Base-by-base conservation (phyloP, 1,284 basidiomycete species). In the Melanopsichium pennsylvanicum region DNA sequence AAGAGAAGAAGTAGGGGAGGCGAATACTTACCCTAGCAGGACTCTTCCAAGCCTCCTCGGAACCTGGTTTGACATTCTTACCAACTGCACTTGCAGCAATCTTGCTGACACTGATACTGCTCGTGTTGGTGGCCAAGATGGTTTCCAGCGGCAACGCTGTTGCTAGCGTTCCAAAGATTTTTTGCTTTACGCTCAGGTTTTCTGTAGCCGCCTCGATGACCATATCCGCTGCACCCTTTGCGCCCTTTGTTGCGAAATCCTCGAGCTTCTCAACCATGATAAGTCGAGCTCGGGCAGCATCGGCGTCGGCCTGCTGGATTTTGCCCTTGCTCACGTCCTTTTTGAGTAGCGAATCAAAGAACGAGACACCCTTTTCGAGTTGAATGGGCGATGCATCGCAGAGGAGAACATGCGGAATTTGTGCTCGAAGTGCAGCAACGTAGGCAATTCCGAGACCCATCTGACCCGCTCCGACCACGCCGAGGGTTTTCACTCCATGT, bases 181-280 rank as follows among this genome's bases (percentile, higher is more conserved):
- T 83, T 67, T 88, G 86, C 83, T 97, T 98, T 41, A 96, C 82
- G 2, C 86, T 78, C 12, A 96, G 83, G 47, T 89, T 88, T 82
- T 97, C 94, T 5, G 93, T 91, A 0, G 91, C 93, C 0, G 94
- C 95, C 86, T 97, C 94, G 49, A 97, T 85, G 34, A 93, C 90
- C 86, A 97, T 88, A 77, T 95, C 92, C 6, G 88, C 89, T 70
- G 93, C 90, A 33, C 87, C 83, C 90, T 73, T 72, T 38, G 35
- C 36, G 9, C 51, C 52, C n/a, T 61, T 49, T 40, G 19, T 34
- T 10, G 49, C 69, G 32, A 78, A 68, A 25, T 64, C 66, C 21
- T 68, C 63, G 12, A 76, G 31, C 37, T 43, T 51, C 5, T 50
- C 37, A 5, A 74, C 70, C 13, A 64, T 59, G 18, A 60, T 39